phyloP scores from a whole-genome alignment of 225 moss, liverwort and hornwort genomes.

The Asterella californica region DNA sequence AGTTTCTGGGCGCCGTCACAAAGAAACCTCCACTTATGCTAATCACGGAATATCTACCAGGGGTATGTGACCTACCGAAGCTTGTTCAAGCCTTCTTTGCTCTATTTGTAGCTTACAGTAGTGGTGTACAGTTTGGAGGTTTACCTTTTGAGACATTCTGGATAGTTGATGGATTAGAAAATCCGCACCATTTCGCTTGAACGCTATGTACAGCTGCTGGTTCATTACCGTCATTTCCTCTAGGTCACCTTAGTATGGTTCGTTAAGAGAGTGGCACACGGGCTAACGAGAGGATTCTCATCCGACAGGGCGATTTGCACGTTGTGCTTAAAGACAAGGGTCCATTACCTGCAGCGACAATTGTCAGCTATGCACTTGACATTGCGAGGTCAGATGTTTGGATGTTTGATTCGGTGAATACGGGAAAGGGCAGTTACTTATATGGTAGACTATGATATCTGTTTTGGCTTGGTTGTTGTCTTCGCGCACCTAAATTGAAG shows the following conservation, averaged over 20 bases:
- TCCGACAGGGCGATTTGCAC: conserved; percentile 62
- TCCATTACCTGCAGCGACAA: conserved; percentile 29
- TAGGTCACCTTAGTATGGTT: background rate
- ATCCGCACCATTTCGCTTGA: background rate
- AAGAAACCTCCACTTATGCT: conserved; percentile 67
- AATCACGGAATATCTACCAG: conserved; percentile 77
- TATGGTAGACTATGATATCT: background rate
- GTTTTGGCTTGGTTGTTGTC: background rate
- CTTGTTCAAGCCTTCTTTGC: background rate
- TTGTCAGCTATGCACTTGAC: conserved; percentile 64
- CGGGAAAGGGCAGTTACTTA: background rate
- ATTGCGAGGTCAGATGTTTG: conserved; percentile 50
- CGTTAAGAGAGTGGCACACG: background rate
- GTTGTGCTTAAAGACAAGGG: conserved; percentile 42
- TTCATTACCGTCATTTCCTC: background rate
- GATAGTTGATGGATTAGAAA: background rate
- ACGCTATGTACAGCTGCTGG: background rate
- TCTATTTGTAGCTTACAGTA: background rate
- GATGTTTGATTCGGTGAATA: no score
- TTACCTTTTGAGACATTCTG: background rate
- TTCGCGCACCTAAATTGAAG: no score
- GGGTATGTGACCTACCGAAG: conserved; percentile 32
- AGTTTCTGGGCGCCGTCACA: conserved; percentile 84
- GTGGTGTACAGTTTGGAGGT: no score
- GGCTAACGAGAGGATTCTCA: conserved; percentile 1